Base-by-base conservation (phyloP, 192 early-diverging fungal genomes). In the Coemansia sp. region DNA sequence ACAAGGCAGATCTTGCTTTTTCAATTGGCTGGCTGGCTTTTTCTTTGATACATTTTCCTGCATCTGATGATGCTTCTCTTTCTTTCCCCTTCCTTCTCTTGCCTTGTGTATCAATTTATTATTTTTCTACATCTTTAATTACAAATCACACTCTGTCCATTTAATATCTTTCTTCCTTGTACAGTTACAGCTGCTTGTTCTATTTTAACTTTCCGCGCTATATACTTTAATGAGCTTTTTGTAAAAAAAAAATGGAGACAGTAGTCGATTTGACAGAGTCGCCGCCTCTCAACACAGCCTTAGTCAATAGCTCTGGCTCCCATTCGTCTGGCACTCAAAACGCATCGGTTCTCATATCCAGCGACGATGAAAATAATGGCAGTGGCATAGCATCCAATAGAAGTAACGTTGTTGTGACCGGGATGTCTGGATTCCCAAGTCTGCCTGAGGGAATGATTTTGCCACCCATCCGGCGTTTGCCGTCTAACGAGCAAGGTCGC, bases 221-320 rank as follows among this genome's bases (percentile, higher is more conserved):
- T 7, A 20, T n/a, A 26, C 55, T 4, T 23, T 9, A 18, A n/a
- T 57, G 29, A 30, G 26, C 25, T 53, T 42, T 15, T 30, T 26
- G 58, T 40, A 40, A 43, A 43, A n/a, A 15, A 40, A n/a, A 39
- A 59, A 74, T 75, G 72, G 66, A 64, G 40, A 64, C 46, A 21
- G 72, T 75, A 9, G 63, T 74, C 30, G 72, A 75, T 53, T 42
- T 75, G 23, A 75, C 72, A 23, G 72, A 75, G 30, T 75, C 72
- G 34, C 72, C 66, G 31, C 67, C 59, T 7, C 55, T 67, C 5
- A 29, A 20, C 42, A 46, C 52, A 43, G 0, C 42, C 33, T 20
- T 29, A 15, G 46, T 12, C 45, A 65, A 18, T 52, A 65, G 30
- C 12, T 4, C 21, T 12, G 45, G 16, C 23, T 31, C 57, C 15